Conservation (phyloP, 2,329 filamentous ascomycete genomes). For the Chaetomium strumarium region DNA sequence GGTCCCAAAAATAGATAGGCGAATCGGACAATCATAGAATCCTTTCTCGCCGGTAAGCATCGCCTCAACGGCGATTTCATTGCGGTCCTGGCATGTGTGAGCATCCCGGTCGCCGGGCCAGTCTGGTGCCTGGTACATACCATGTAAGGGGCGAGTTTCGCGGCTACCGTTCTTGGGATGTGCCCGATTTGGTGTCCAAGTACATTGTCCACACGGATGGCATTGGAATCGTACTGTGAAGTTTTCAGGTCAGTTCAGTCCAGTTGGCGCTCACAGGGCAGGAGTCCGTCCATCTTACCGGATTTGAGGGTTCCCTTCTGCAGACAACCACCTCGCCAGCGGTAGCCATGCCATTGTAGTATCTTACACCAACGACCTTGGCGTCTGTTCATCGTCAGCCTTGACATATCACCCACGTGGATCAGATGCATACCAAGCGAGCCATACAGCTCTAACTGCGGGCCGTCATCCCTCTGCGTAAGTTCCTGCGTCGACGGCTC, state of each 20-base stretch:
- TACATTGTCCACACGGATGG: conserved; percentile 74
- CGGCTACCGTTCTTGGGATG: conserved; percentile 59
- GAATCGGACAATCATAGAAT: conserved; percentile 65
- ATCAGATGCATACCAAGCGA: conserved; percentile 34
- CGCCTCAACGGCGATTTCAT: conserved; percentile 61
- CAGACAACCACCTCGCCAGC: conserved; percentile 58
- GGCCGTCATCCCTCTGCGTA: conserved; percentile 39
- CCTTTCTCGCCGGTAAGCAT: conserved; percentile 61
- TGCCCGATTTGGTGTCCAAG: conserved; percentile 72
- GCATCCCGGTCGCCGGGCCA: conserved; percentile 6
- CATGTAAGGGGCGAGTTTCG: conserved; percentile 69
- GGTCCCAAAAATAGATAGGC: conserved; percentile 64
- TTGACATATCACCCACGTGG: not conserved
- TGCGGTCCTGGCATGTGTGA: conserved; percentile 43
- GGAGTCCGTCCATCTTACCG: conserved; percentile 27
- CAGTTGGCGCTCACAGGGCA: not conserved
- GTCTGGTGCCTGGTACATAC: conserved; percentile 34
- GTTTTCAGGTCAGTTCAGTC: not conserved
- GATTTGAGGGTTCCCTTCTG: conserved; percentile 60
- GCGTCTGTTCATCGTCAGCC: conserved; percentile 29
- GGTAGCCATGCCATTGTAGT: conserved; percentile 58
- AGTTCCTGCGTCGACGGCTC: conserved; percentile 39
- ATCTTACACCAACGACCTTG: conserved; percentile 49
- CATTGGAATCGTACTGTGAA: conserved; percentile 60
- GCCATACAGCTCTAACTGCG: conserved; percentile 42